phyloP scores from a whole-genome alignment of 129 eudicot genomes.

The Artemisia tridentata region DNA sequence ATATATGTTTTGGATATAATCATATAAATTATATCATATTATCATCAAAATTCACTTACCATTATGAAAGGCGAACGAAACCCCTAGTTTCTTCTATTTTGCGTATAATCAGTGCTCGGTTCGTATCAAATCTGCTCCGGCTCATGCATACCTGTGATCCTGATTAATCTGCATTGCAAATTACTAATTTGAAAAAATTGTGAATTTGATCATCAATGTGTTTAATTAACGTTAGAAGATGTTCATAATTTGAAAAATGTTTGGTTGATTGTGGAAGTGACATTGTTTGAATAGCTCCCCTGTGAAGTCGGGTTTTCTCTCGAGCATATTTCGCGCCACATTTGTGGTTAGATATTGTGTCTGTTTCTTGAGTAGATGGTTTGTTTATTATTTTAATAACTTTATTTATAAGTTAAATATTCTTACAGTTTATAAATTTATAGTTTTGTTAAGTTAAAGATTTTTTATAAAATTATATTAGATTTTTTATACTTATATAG shows the following conservation, averaged over 20 bases:
- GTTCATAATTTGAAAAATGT: constrained; percentile 13
- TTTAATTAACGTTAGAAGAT: background rate
- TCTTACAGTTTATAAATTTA: no score
- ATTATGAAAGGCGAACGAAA: constrained; percentile 18
- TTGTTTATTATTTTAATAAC: no score
- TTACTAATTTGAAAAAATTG: constrained; percentile 9
- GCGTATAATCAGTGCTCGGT: constrained; percentile 11
- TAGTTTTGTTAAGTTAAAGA: no score
- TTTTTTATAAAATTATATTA: no score
- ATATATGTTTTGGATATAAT: background rate
- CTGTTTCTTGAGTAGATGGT: no score
- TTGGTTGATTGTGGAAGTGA: constrained; percentile 33
- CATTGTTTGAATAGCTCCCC: constrained; percentile 36
- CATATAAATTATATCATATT: background rate
- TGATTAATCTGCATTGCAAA: constrained; percentile 25
- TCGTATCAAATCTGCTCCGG: constrained; percentile 12
- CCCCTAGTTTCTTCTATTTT: constrained; percentile 19
- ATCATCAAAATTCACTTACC: constrained; percentile 17
- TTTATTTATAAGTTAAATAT: no score
- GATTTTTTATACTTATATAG: no score
- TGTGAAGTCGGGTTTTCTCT: constrained; percentile 25
- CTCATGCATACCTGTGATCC: constrained; percentile 24
- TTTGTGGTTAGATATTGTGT: no score
- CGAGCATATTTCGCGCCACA: no score
- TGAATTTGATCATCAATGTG: background rate